phyloP scores from a whole-genome alignment of 805 yeast genomes.

The Candida pini region DNA sequence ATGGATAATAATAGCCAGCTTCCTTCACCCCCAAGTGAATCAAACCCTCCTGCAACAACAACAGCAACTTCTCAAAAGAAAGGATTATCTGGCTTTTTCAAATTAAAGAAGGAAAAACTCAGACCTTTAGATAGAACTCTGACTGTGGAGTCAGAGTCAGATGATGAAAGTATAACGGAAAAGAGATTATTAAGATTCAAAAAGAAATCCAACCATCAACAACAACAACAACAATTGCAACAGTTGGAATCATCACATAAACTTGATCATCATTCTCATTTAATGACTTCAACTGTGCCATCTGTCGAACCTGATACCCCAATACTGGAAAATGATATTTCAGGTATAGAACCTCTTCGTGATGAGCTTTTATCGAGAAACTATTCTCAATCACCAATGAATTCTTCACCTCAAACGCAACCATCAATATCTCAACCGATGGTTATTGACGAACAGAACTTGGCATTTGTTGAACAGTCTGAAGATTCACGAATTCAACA shows the following conservation, averaged over 20 bases:
- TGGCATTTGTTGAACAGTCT: too few relatives aligned
- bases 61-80: constrained; percentile 10
- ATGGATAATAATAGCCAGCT: too few relatives aligned
- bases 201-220: constrained; percentile 4
- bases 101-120: constrained; percentile 19
- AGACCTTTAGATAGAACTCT: constrained; percentile 8
- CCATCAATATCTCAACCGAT: too few relatives aligned
- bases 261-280: background rate
- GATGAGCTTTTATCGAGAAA: too few relatives aligned
- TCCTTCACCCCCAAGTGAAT: constrained; percentile 9
- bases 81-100: constrained; percentile 23
- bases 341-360: too few relatives aligned
- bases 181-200: constrained; percentile 8
- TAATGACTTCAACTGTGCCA: too few relatives aligned
- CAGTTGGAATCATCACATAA: background rate
- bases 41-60: background rate
- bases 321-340: too few relatives aligned
- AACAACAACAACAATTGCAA: constrained; percentile 3
- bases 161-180: constrained; percentile 19
- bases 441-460: too few relatives aligned
- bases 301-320: too few relatives aligned
- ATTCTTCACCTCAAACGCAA: too few relatives aligned
- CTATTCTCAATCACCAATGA: too few relatives aligned
- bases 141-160: constrained; percentile 15
- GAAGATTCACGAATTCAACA: too few relatives aligned